phyloP scores from a whole-genome alignment of 768 basidiomycete species.

The Mycena sanguinolenta region DNA sequence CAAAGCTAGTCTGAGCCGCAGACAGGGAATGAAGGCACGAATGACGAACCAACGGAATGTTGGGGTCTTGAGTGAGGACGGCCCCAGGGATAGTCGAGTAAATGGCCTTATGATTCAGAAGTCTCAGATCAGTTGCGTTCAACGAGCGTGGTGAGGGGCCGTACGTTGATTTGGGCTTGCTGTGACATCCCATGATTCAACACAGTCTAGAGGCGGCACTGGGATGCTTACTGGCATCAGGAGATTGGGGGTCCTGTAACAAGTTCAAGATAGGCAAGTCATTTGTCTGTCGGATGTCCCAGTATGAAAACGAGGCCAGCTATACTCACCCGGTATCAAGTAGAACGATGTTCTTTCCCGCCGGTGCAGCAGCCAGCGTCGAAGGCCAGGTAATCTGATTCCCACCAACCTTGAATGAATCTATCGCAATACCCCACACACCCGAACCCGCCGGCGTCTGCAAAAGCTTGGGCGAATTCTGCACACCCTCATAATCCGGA shows the following conservation, averaged over 20 bases:
- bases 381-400: slow-evolving; percentile 33
- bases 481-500: slow-evolving; percentile 23
- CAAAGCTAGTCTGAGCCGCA: too few relatives aligned
- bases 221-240: slow-evolving; percentile 32
- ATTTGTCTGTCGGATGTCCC: background rate
- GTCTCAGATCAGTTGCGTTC: too few relatives aligned
- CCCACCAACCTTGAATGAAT: slow-evolving; percentile 22
- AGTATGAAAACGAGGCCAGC: too few relatives aligned
- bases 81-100: slow-evolving; percentile 36
- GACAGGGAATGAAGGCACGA: too few relatives aligned
- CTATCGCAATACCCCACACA: slow-evolving; percentile 29
- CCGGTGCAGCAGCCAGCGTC: slow-evolving; percentile 11
- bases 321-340: slow-evolving; percentile 30
- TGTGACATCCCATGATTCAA: too few relatives aligned
- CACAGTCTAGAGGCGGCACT: too few relatives aligned
- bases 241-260: slow-evolving; percentile 22
- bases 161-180: too few relatives aligned
- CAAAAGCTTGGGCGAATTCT: slow-evolving; percentile 23
- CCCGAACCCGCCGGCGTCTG: slow-evolving; percentile 27
- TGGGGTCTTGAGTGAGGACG: slow-evolving; percentile 19
- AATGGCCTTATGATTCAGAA: slow-evolving; percentile 21
- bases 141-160: too few relatives aligned
- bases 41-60: slow-evolving; percentile 22
- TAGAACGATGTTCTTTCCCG: slow-evolving; percentile 30
- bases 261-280: background rate